These are phyloP conservation scores for Neotropicomus parvogracilis DNA, from an alignment of 1,284 basidiomycete genomes.

Conservation along the genomic window DNA sequence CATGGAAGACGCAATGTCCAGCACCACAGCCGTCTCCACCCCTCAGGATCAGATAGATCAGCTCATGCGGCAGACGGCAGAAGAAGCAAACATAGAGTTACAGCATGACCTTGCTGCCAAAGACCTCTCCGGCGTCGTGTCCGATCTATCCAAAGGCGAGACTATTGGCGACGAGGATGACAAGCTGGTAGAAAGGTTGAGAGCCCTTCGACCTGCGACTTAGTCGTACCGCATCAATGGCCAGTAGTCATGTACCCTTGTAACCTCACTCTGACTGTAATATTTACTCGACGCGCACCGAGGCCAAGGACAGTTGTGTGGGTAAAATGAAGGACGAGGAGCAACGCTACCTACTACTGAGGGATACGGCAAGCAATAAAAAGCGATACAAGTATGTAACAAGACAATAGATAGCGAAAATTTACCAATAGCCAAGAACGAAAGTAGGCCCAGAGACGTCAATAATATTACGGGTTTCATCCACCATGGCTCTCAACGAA, in stretches of 20 bases:
- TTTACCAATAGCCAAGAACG: conserved; percentile 23
- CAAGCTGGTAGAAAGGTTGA: conserved; percentile 74
- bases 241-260: conserved; percentile 13
- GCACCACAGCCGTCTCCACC: conserved; percentile 88
- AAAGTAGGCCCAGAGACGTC: background rate
- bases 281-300: conserved; percentile 1
- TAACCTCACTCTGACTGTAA: background rate
- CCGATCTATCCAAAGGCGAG: conserved; percentile 55
- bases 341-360: conserved; percentile 10
- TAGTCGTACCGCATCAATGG: conserved; percentile 29
- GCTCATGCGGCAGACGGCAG: conserved; percentile 91
- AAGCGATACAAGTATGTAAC: conserved; percentile 15
- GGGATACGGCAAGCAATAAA: conserved; percentile 21
- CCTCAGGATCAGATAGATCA: conserved; percentile 97
- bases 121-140: conserved; percentile 49
- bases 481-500: conserved; percentile 48
- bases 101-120: conserved; percentile 83
- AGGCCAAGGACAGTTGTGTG: background rate
- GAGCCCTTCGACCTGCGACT: conserved; percentile 76
- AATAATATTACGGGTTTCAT: conserved; percentile 10
- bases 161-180: conserved; percentile 74
- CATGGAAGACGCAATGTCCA: conserved; percentile 96
- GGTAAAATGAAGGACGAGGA: conserved; percentile 12
- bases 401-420: conserved; percentile 28
- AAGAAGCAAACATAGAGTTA: conserved; percentile 95